Conservation (phyloP, 176 grass and related monocot genomes). For the Carex scoparia region DNA sequence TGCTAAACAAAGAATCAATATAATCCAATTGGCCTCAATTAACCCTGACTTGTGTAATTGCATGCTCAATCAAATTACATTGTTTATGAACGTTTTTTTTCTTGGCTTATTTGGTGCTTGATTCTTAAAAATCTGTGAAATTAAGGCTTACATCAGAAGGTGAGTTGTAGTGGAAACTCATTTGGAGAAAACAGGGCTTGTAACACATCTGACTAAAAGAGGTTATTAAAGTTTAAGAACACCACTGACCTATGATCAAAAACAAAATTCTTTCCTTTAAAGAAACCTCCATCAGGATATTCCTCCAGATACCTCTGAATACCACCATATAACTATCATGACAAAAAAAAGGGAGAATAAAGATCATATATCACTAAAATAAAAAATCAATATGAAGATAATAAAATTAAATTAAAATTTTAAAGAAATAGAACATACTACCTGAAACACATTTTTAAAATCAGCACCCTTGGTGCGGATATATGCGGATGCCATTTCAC, state of each 20-base stretch:
- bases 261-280: conserved; percentile 99
- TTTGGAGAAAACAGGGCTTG: neutral
- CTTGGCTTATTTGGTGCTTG: neutral
- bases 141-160: neutral
- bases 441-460: conserved; percentile 90
- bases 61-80: neutral
- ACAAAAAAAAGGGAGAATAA: conserved; percentile 26
- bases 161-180: neutral
- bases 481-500: conserved; percentile 89
- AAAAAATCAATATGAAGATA: conserved; percentile 6
- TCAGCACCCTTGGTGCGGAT: conserved; percentile 83
- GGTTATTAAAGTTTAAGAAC: neutral
- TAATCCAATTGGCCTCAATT: neutral
- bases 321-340: conserved; percentile 68
- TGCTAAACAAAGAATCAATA: neutral
- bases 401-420: neutral
- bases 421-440: conserved; percentile 15
- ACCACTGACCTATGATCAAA: conserved; percentile 68
- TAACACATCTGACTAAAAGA: neutral
- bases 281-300: conserved; percentile 85
- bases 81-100: neutral
- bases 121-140: neutral
- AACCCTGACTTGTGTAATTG: neutral
- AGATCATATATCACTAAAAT: conserved; percentile 10
- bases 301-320: conserved; percentile 94